A percentile compares a stretch with the other conserved stretches of the same genome.
phyloP scores from a whole-genome alignment of 805 yeast species.

The Scheffersomyces stipitis region DNA sequence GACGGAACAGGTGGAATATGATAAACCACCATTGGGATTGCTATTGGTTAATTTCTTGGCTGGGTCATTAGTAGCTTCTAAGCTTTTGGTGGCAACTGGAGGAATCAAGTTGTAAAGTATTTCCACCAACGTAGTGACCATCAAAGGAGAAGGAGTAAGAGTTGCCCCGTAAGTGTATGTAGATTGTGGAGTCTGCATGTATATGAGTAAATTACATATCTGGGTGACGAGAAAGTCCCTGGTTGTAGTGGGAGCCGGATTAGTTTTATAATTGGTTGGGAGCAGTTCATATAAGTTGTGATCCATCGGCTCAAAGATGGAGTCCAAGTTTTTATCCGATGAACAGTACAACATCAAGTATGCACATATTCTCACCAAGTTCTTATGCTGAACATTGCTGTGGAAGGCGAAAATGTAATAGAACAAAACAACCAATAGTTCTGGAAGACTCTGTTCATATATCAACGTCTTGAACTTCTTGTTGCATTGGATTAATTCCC shows the following conservation, averaged over 20 bases:
- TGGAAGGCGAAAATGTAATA: conserved; percentile 57
- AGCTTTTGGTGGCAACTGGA: conserved; percentile 26
- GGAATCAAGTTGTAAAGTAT: conserved; percentile 61
- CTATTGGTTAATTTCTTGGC: conserved; percentile 25
- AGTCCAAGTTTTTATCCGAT: conserved; percentile 37
- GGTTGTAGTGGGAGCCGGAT: conserved; percentile 46
- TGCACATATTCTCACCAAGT: conserved; percentile 50
- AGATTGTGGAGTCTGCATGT: conserved; percentile 23
- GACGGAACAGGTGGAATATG: conserved; percentile 49
- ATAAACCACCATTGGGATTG: conserved; percentile 43
- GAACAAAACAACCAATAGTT: conserved; percentile 52
- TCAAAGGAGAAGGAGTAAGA: conserved; percentile 26
- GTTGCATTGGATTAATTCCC: conserved; percentile 81
- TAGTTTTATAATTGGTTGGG: conserved; percentile 53
- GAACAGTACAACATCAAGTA: conserved; percentile 53
- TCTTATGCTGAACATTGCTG: conserved; percentile 31
- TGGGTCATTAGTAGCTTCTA: conserved; percentile 16
- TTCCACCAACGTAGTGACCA: conserved; percentile 53
- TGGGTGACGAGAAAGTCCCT: conserved; percentile 65
- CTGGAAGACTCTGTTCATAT: conserved; percentile 47
- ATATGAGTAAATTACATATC: conserved; percentile 41
- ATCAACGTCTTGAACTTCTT: conserved; percentile 45
- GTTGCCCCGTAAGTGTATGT: conserved; percentile 11
- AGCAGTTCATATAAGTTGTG: conserved; percentile 45
- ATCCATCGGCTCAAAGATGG: conserved; percentile 47